Percentiles rank a stretch among this genome's conserved stretches.
phyloP scores from a whole-genome alignment of 495 filamentous ascomycete genomes.

The Podospora fimiseda region DNA sequence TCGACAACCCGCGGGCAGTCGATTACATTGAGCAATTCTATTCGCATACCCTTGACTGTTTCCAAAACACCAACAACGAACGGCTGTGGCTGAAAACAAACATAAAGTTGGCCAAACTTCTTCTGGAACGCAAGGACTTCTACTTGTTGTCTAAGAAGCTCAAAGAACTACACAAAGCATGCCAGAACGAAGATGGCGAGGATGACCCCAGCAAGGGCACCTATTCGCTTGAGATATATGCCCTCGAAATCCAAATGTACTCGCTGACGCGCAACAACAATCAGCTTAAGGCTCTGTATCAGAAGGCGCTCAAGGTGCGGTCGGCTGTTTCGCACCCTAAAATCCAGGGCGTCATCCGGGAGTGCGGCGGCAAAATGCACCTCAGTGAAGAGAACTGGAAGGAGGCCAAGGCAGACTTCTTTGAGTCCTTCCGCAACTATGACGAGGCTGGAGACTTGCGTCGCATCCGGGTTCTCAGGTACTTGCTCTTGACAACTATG shows the following conservation, averaged over 20 bases:
- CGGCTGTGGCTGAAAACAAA: conserved; percentile 97
- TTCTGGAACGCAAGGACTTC: conserved; percentile 88
- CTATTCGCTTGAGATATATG: conserved; percentile 91
- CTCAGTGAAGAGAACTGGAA: conserved; percentile 99
- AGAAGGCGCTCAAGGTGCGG: conserved; percentile 79
- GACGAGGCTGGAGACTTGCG: conserved; percentile 95
- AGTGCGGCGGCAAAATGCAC: conserved; percentile 99
- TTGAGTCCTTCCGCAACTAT: conserved; percentile 98
- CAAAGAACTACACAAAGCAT: conserved; percentile 80
- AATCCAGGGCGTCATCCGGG: conserved; percentile 97
- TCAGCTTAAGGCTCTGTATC: conserved; percentile 86
- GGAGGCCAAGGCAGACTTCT: conserved; percentile 93
- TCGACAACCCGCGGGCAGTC: conserved; percentile 67
- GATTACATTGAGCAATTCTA: conserved; percentile 95
- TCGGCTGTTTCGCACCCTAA: conserved; percentile 97
- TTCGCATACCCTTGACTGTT: conserved; percentile 82
- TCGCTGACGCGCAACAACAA: conserved; percentile 96
- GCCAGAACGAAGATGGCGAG: conserved; percentile 78
- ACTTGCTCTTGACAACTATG: conserved; percentile 94
- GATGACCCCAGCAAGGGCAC: conserved; percentile 97
- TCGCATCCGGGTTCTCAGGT: conserved; percentile 95
- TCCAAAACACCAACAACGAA: conserved; percentile 97
- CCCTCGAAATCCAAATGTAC: conserved; percentile 98
- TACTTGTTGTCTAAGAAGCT: conserved; percentile 73
- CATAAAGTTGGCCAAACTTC: conserved; percentile 88